Base-by-base conservation (phyloP, 2,329 filamentous ascomycete genomes). In the Emmonsiellopsis sp. region DNA sequence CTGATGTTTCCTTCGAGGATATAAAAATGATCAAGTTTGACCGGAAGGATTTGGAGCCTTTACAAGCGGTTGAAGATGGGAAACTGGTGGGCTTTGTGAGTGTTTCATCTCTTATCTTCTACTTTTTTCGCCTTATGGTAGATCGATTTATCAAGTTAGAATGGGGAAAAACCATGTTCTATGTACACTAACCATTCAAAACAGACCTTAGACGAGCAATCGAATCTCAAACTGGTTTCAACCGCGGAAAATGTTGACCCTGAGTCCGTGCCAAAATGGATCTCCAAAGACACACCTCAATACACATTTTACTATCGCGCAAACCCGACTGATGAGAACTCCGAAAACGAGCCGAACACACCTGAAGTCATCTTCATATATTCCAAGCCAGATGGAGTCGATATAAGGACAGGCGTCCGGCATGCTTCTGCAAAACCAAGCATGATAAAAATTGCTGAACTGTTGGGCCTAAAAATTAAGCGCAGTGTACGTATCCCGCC, bases 361-460 rank as follows among this genome's bases (percentile, higher is more conserved):
- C 67, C 70, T 6, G 63, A 68, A 1, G 72, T 83, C 10, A 67
- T 84, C 20, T 85, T 85, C 67, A 78, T 85, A 55, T 84, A 83
- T 63, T 83, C 82, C 16, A 85, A 82, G 64, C 82, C 82, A 10
- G 74, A 76, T 0, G 72, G 64, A 10, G 80, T 79, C 11, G 82
- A 80, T 65, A 80, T 85, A 64, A 84, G 82, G 68, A 81, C 84
- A 66, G 74, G 82, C 53, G 85, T 85, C 82, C 62, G 85, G 55
- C 83, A 84, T 66, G 81, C 82, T 26, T 80, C 79, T 52, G 79
- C 76, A 55, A 75, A 81, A 61, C 72, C 73, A 31, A 74, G 75
- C 58, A 77, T 79, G n/a, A 70, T 84, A 31, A 62, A 65, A 30
- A 57, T 79, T 54, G 80, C 80, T 16, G 76, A 80, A 48, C 74